These are phyloP conservation scores for Erythrophleum ivorense DNA, from an alignment of 331 rosid genomes.

Conservation along the genomic window DNA sequence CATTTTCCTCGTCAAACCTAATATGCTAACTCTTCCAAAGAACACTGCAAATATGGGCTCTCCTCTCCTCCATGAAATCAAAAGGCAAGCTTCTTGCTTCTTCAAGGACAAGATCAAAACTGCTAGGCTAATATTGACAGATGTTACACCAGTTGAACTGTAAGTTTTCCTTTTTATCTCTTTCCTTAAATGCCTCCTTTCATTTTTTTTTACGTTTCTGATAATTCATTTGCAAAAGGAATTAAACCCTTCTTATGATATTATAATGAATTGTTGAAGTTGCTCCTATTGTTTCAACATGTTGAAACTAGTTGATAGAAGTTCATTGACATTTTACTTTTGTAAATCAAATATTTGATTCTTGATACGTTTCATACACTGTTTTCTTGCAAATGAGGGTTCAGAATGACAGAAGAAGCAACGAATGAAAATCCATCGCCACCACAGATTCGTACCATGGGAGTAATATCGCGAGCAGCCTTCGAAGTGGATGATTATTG, in stretches of 20 bases:
- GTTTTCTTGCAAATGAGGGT: background rate
- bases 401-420: slow-evolving; percentile 82
- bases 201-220: background rate
- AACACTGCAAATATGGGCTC: slow-evolving; percentile 49
- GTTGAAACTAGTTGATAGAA: slow-evolving; percentile 3
- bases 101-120: slow-evolving; percentile 65
- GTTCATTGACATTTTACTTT: background rate
- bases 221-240: background rate
- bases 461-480: slow-evolving; percentile 63
- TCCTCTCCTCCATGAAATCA: slow-evolving; percentile 65
- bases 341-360: background rate
- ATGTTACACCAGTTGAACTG: slow-evolving; percentile 76
- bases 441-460: slow-evolving; percentile 56
- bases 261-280: background rate
- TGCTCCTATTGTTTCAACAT: background rate
- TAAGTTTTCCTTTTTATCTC: slow-evolving; percentile 36
- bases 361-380: background rate
- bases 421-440: slow-evolving; percentile 72
- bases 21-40: slow-evolving; percentile 19
- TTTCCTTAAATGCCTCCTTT: background rate
- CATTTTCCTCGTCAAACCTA: slow-evolving; percentile 36
- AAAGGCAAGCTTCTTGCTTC: slow-evolving; percentile 72
- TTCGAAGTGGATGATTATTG: slow-evolving; percentile 80
- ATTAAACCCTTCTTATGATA: background rate
- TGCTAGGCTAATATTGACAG: slow-evolving; percentile 70